Base-by-base conservation (phyloP, 768 basidiomycete species). In the Omphalotus guepiniiformis region DNA sequence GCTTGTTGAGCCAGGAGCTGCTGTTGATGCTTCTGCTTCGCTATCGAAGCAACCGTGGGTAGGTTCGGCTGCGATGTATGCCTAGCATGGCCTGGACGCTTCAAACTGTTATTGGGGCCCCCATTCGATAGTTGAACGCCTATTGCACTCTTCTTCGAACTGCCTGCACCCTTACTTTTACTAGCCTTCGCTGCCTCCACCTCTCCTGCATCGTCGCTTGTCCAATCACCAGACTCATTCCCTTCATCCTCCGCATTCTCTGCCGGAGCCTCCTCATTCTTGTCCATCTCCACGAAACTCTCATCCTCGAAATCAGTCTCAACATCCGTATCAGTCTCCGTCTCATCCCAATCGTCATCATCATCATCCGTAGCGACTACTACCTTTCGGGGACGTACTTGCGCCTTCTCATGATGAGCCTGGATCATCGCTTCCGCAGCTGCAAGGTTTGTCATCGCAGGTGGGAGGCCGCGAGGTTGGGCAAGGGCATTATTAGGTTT, bases 301-400 rank as follows among this genome's bases (percentile, higher is more conserved):
- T 63, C 64, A 37, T 64, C 66, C 48, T 66, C 62, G 36, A 61
- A 37, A 13, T 46, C 65, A 25, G 56, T 56, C 23, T 51, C 59
- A 15, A 55, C 42, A 29, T 72, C 70, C 11, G 63, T 65, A 37
- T 60, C 60, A 2, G 66, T 63, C 50, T 60, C 60, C 2, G 66
- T 63, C 50, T 70, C 79, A 34, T 76, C 76, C 39, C 76, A 78
- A 49, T 75, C 74, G 13, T 79, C 76, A 11, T 67, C 71, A n/a
- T n/a, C n/a, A 30, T 83, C 82, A 25, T 76, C 78, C 2, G 79
- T 76, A 0, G 69, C 66, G 13, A 82, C 58, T 38, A 82, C 73
- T 34, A 82, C 46, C 29, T 39, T 30, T 32, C 37, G 35, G 5
- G 36, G 67, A 2, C 69, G 63, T n/a, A 61, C 65, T 16, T 62